Percentiles rank a stretch among this genome's conserved stretches.
Evolutionary conservation across 2,329 filamentous ascomycete species (phyloP).

Genomic region (Blumeria hordei): DNA sequence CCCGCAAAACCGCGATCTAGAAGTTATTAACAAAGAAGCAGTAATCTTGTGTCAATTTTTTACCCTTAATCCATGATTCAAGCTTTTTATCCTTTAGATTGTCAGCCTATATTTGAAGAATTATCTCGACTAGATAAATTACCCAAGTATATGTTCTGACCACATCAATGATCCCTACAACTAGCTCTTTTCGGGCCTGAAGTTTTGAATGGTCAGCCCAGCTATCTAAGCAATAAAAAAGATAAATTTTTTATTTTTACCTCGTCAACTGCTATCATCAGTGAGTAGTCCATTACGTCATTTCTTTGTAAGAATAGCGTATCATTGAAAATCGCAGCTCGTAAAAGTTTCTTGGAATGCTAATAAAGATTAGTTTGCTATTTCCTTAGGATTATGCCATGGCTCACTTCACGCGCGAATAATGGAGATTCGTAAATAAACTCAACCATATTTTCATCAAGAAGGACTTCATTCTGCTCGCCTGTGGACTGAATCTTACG

Average conservation of each 20-base stretch:
- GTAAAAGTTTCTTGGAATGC: constrained; percentile 81
- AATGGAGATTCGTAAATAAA: constrained; percentile 95
- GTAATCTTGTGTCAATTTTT: not conserved
- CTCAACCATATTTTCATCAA: constrained; percentile 98
- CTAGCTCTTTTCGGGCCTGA: constrained; percentile 51
- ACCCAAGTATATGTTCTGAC: constrained; percentile 91
- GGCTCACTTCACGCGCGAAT: constrained; percentile 50
- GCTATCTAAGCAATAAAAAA: not conserved
- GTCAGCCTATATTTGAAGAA: no score
- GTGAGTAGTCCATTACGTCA: constrained; percentile 96
- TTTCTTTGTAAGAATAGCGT: constrained; percentile 84
- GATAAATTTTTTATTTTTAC: constrained; percentile 4
- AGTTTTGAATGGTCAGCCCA: not conserved
- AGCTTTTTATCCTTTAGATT: constrained; percentile 58
- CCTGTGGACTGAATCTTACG: constrained; percentile 91
- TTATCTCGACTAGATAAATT: not conserved
- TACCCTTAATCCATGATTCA: constrained; percentile 87
- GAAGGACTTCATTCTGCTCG: constrained; percentile 81
- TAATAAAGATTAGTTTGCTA: constrained; percentile 3
- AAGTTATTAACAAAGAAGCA: not conserved
- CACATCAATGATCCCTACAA: constrained; percentile 95
- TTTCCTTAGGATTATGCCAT: no score
- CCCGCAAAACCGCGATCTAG: constrained; percentile 57
- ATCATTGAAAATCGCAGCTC: constrained; percentile 89
- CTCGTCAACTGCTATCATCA: constrained; percentile 97